Evolutionary conservation across 2,329 filamentous ascomycete genomes (phyloP), one percentile per base, ranked within the genome.

Genomic region (Phyllosticta ampelicida): DNA sequence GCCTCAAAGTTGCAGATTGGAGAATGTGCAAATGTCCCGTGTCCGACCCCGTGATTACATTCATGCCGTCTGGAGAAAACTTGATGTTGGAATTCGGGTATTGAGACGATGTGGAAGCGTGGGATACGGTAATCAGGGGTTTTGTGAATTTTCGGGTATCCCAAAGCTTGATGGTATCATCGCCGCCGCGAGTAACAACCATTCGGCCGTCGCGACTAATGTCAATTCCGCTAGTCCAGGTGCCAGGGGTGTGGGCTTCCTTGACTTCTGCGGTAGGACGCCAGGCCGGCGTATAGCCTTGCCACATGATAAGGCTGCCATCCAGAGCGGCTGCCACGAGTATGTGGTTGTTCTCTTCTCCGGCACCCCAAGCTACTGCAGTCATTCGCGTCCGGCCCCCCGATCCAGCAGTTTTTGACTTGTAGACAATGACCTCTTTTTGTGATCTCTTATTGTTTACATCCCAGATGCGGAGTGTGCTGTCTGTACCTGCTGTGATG

Each of bases 391-490:
- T 94, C 67, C 94, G 85, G 11, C 94, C 94, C 23, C 90, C 94
- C 51, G 87, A 87, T 0, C 92, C 94, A 9, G 87, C 83, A n/a
- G 86, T 86, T 68, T 84, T 89, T 9, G 92, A 96, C 73, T 97
- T 97, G 77, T 96, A 91, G 19, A 96, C 91, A 62, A 99, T 87
- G 13, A 99, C 87, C 54, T 96, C 89, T 71, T 90, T 95, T 71
- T 99, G 94, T 58, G 85, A 84, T 62, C 91, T 84, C 66, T 90
- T 89, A 65, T 92, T 86, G 72, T 96, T 96, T 65, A 96, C 82
- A 69, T 99, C 92, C 94, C 94, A 99, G 68, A 99, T 96, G 58
- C 94, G 84, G 61, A 99, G 75, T 1, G 94, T 99, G 69, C 92
- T 96, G 71, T 99, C 94, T 9, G 91, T 95, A 8, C 91, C 91